Base-by-base conservation (phyloP, 208 protist genomes). In the Histomonas meleagridis region DNA sequence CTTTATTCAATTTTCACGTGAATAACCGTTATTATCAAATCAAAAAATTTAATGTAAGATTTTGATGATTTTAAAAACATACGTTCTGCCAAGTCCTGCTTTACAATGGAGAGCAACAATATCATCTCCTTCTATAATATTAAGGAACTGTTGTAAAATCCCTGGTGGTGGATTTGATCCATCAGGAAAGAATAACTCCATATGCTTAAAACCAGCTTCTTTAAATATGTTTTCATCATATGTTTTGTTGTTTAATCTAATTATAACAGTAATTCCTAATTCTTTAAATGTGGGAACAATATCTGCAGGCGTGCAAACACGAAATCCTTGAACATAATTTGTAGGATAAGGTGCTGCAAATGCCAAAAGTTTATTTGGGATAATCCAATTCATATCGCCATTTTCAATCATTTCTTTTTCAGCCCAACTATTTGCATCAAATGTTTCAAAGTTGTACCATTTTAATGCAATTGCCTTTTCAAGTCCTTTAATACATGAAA, bases 351-450 rank as follows among this genome's bases (percentile, higher is more conserved):
- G 70, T 92, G 95, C 76, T 95, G 96, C 95, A 92, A 99, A 97
- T 38, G 97, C 97, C 12, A 99, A 35, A 48, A 98, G 94, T 53
- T 96, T 96, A 14, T 94, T 91, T 48, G 97, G 97, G 14, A 98
- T 94, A 90, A 99, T 97, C 96, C 96, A 97, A 94, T 96, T 98
- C 79, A 97, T 95, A 92, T 98, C 96, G 38, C 96, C 96, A 92
- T 97, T 96, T 76, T 96, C 96, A 26, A 97, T 94, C 35, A 90
- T 65, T 79, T 97, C 96, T 65, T 96, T 96, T 72, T 95, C 92
- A 46, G 97, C 94, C 93, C 97, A 98, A 43, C 95, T 94, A 0
- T 95, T 70, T 7, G 96, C 26, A 92, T 98, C 95, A 92, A 98
- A 98, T n/a, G 55, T 95, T 26, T 93, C 69, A n/a, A 95, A 91